Conservation (phyloP, 1,139 yeast species). For the Lodderomyces jiufengensis region DNA sequence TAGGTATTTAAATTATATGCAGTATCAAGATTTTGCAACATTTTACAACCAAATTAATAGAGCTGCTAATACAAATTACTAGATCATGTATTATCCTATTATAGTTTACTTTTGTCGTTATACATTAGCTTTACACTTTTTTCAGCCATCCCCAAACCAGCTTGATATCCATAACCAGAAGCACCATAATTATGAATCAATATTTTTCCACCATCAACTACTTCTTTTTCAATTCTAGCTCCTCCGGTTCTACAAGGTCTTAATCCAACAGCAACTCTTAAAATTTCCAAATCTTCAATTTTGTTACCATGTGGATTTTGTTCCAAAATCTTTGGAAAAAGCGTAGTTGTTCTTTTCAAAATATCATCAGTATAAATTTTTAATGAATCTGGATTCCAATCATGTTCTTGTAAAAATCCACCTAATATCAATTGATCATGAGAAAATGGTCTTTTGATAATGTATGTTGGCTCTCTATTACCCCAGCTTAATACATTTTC, state of each 20-base stretch:
- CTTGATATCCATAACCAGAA: constrained; percentile 46
- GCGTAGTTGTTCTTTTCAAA: constrained; percentile 48
- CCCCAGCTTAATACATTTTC: constrained; percentile 53
- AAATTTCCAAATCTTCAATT: constrained; percentile 30
- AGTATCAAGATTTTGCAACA: too few species aligned
- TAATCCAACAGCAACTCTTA: constrained; percentile 63
- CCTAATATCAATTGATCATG: constrained; percentile 63
- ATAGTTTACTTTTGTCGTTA: constrained; percentile 5
- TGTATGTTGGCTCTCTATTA: constrained; percentile 52
- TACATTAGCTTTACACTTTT: constrained; percentile 24
- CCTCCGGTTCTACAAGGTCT: constrained; percentile 73
- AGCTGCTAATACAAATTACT: too few species aligned
- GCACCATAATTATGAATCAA: constrained; percentile 50
- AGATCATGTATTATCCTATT: neutral
- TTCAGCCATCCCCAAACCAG: constrained; percentile 43
- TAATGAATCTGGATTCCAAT: constrained; percentile 56
- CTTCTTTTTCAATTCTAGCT: constrained; percentile 54
- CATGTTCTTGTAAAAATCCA: constrained; percentile 58
- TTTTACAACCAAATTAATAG: too few species aligned
- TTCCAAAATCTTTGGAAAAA: constrained; percentile 51
- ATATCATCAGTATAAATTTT: constrained; percentile 55
- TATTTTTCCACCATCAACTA: constrained; percentile 25
- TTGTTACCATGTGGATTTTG: constrained; percentile 23
- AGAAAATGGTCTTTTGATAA: constrained; percentile 66
- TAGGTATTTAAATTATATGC: too few species aligned